Evolutionary conservation across 306 rosid genomes (phyloP), one percentile per base, ranked within the genome.

Genomic region (Carpinus viminea): DNA sequence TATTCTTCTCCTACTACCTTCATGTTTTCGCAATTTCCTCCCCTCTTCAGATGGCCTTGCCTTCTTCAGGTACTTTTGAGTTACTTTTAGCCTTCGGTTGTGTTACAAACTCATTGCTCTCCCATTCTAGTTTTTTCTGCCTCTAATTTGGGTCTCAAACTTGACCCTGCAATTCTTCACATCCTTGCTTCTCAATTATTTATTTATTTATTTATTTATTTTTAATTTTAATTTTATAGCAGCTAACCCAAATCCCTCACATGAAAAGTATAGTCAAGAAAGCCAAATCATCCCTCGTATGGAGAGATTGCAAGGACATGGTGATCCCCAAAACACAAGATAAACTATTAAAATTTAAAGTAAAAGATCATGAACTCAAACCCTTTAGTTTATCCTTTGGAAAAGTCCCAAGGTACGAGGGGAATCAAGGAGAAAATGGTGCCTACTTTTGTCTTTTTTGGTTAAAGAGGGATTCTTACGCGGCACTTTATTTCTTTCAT

Each of bases 31-130:
- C 82, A 9, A 70, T 81, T 55, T 78, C 93, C 21, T 75, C 84
- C 56, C 57, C 83, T 75, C 79, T 73, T 75, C 89, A 45, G 56
- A 78, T 80, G 82, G 76, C 53, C 73, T 80, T 80, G 72, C 53
- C 85, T 78, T 78, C 86, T 80, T 78, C 92, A 85, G 97, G 97
- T 12, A 26, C 73, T 73, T 36, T 16, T 20, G 52, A 61, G 38
- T 74, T 71, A 18, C 3, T 66, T 10, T 15, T 65, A 31, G 56
- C 16, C 56, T 4, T 61, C 17, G 68, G 12, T 28, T 28, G 68
- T 11, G 15, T 59, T 16, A 59, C 17, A 59, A 59, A 24, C 66
- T 59, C 38, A 21, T 10, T 59, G 24, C 43, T 38, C 43, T 38
- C 43, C 43, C 43, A 6, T 38, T 38, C 4, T 24, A 26, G 28